A percentile compares a stretch with the other conserved stretches of the same genome.
Conservation (phyloP, 2,329 filamentous ascomycete genomes). For the Incumbomyces lentus region DNA sequence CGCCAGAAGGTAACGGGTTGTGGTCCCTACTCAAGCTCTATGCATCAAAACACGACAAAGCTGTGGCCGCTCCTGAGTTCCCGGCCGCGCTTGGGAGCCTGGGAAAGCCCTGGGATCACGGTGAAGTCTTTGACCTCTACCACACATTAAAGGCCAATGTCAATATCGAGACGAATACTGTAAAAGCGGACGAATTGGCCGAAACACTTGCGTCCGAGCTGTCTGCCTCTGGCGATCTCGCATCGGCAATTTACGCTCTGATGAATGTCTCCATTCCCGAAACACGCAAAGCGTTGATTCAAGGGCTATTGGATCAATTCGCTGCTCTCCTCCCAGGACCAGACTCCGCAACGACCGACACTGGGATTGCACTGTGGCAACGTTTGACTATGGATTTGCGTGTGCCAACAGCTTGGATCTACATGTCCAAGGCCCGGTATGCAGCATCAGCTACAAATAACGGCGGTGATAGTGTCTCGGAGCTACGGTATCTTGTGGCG, state of each 20-base stretch:
- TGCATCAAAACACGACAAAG: conserved; percentile 35
- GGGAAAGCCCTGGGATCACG: conserved; percentile 63
- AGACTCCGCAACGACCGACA: conserved; percentile 24
- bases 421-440: conserved; percentile 74
- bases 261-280: conserved; percentile 58
- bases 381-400: conserved; percentile 54
- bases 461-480: conserved; percentile 52
- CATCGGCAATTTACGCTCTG: conserved; percentile 65
- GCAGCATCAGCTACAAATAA: conserved; percentile 55
- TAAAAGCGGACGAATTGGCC: conserved; percentile 57
- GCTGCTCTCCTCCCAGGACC: conserved; percentile 53
- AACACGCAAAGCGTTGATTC: conserved; percentile 56
- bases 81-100: conserved; percentile 66
- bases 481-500: conserved; percentile 70
- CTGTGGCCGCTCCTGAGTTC: conserved; percentile 36
- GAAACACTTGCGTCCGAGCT: conserved; percentile 48
- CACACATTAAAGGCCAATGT: conserved; percentile 47
- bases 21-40: conserved; percentile 83
- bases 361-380: conserved; percentile 34
- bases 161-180: conserved; percentile 42
- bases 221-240: conserved; percentile 51
- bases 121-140: conserved; percentile 77
- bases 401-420: conserved; percentile 70
- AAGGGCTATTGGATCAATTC: conserved; percentile 64
- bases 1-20: conserved; percentile 54